Conservation (phyloP, 768 basidiomycete genomes). For the Tephrocybe rancida region DNA sequence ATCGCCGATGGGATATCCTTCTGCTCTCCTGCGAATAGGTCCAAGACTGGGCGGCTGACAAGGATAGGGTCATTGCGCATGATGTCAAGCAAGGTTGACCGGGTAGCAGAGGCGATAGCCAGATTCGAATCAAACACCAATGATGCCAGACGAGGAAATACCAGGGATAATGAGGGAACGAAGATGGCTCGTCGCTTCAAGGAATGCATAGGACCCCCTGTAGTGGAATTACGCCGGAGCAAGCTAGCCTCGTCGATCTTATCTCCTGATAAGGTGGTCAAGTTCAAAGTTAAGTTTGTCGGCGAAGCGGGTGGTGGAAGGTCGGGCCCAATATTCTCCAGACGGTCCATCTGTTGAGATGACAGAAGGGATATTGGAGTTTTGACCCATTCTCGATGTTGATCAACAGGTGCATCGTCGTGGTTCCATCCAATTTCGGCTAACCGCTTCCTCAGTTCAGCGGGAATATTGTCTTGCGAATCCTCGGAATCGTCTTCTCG, state of each 20-base stretch:
- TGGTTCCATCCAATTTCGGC: constrained; percentile 78
- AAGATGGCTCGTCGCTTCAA: constrained; percentile 69
- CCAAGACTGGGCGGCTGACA: constrained; percentile 64
- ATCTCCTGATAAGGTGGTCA: constrained; percentile 17
- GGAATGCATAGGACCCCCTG: constrained; percentile 43
- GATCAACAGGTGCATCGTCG: constrained; percentile 56
- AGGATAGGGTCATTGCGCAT: constrained; percentile 77
- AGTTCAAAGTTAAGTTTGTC: constrained; percentile 32
- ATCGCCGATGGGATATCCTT: constrained; percentile 50
- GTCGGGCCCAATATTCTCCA: constrained; percentile 36
- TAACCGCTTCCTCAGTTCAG: constrained; percentile 65
- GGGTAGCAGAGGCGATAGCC: constrained; percentile 56
- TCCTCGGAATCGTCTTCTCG: constrained; percentile 55
- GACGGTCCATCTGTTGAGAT: constrained; percentile 52
- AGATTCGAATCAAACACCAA: constrained; percentile 57
- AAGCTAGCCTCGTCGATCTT: constrained; percentile 35
- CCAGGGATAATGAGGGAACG: constrained; percentile 56
- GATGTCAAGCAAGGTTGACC: constrained; percentile 58
- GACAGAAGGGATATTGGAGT: constrained; percentile 73
- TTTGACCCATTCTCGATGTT: constrained; percentile 56
- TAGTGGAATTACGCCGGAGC: constrained; percentile 59
- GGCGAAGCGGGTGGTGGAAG: constrained; percentile 23
- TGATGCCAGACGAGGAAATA: constrained; percentile 56
- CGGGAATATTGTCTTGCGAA: constrained; percentile 54
- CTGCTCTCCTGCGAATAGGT: constrained; percentile 55